Evolutionary conservation across 257 asterid species (phyloP), one percentile per base, ranked within the genome.

Genomic region (Gentiana straminea): DNA sequence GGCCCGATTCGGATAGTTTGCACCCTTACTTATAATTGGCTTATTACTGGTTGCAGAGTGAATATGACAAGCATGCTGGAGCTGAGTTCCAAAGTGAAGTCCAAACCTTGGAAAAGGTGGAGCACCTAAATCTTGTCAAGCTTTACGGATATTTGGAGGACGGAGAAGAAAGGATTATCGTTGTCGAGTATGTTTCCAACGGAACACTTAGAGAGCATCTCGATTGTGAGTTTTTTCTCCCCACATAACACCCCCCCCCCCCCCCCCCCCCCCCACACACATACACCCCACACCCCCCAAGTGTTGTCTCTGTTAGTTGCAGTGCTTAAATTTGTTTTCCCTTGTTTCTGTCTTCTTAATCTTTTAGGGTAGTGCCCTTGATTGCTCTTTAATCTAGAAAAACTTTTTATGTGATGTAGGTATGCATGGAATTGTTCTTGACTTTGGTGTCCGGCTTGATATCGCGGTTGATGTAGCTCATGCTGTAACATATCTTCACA

Each of bases 381-480:
- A 7, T 4, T 41, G 9, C 9, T 41, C 46, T 5, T 41, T 41
- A 41, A 2, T 41, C 8, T 41, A 41, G 7, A 10, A 41, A 7
- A 41, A 41, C 46, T 41, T 32, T 48, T 56, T 57, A 35, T 32
- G 49, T 46, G 67, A 49, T 77, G 73, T 64, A 91, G 98, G 92
- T 74, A 3, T 76, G 43, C 58, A 52, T 4, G 93, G 97, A 8
- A 61, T 71, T 37, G 53, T 70, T 71, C 94, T 92, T 65, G 89
- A 83, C 68, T 80, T 92, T 52, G 75, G 85, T 43, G 60, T 83
- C 35, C 78, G 99, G 67, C 76, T 92, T 13, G 95, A 88, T 49
- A 76, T 85, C 43, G 97, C 94, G 45, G 88, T 79, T 51, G 99
- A 88, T 59, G 99, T 92, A 57, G 97, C 94, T 32, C 99, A 92